Evolutionary conservation across 2,329 filamentous ascomycete genomes (phyloP).

Genomic region (Zarea fungicola): DNA sequence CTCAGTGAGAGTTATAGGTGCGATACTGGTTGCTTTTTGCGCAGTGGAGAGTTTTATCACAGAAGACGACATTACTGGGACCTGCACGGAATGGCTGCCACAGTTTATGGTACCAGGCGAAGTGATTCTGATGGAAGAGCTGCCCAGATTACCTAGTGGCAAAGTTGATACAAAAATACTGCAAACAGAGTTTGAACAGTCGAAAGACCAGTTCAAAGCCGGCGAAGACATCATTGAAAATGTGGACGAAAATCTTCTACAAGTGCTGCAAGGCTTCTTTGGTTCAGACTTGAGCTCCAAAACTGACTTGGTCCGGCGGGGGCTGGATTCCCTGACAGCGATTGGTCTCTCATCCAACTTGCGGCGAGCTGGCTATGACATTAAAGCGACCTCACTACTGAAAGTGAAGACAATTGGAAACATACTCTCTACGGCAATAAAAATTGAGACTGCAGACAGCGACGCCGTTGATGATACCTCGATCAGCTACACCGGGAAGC

Average conservation of each 20-base stretch:
- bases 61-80: slow-evolving; percentile 44
- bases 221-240: not conserved
- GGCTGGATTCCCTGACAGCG: slow-evolving; percentile 50
- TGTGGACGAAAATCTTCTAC: not conserved
- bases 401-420: slow-evolving; percentile 40
- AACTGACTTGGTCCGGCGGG: not conserved
- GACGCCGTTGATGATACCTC: not conserved
- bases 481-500: not conserved
- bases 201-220: slow-evolving; percentile 5
- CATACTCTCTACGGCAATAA: not conserved
- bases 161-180: slow-evolving; percentile 72
- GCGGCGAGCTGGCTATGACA: slow-evolving; percentile 47
- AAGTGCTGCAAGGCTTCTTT: slow-evolving; percentile 36
- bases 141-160: slow-evolving; percentile 75
- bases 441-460: slow-evolving; percentile 15
- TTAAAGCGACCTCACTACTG: slow-evolving; percentile 59
- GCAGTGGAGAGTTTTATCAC: slow-evolving; percentile 40
- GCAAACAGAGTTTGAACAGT: slow-evolving; percentile 40
- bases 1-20: slow-evolving; percentile 61
- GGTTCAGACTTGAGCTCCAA: not conserved
- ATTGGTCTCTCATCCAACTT: slow-evolving; percentile 57
- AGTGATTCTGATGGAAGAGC: slow-evolving; percentile 54
- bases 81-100: slow-evolving; percentile 71
- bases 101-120: slow-evolving; percentile 79
- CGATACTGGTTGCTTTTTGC: slow-evolving; percentile 71